Percentiles rank a stretch among this genome's conserved stretches.
phyloP scores from a whole-genome alignment of 2,329 filamentous ascomycete species.

The Cadophora malorum region DNA sequence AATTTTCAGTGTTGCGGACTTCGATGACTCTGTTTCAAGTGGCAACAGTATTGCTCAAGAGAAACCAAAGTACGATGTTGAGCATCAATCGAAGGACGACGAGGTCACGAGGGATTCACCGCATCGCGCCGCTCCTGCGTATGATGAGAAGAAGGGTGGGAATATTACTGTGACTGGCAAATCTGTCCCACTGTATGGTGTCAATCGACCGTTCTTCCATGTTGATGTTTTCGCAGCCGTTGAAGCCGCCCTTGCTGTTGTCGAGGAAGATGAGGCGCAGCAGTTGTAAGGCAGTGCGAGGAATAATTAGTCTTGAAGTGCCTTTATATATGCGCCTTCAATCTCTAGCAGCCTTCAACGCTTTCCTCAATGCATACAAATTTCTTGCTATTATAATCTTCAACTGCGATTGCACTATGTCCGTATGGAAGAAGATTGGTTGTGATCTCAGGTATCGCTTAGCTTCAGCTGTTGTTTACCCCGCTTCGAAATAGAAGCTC shows the following conservation, averaged over 20 bases:
- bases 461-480: too few species aligned
- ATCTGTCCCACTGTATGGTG: slow-evolving; percentile 75
- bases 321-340: background rate
- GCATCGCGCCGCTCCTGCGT: slow-evolving; percentile 40
- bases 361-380: background rate
- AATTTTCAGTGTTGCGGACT: slow-evolving; percentile 90
- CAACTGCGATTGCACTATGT: background rate
- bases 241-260: slow-evolving; percentile 84
- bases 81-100: slow-evolving; percentile 50
- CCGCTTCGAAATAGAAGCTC: too few species aligned
- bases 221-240: slow-evolving; percentile 88
- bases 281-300: background rate
- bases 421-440: background rate
- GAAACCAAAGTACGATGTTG: slow-evolving; percentile 58
- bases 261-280: slow-evolving; percentile 58
- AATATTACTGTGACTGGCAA: slow-evolving; percentile 37
- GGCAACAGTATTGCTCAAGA: slow-evolving; percentile 66
- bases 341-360: background rate
- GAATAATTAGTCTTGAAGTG: background rate
- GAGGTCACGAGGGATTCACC: slow-evolving; percentile 28
- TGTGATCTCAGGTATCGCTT: too few species aligned
- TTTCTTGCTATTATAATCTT: background rate
- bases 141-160: slow-evolving; percentile 10
- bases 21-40: slow-evolving; percentile 74
- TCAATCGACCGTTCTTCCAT: slow-evolving; percentile 92